Percentiles rank a stretch among this genome's conserved stretches.
phyloP scores from a whole-genome alignment of 495 filamentous ascomycete genomes.

The Aspergillus incahuasiensis region DNA sequence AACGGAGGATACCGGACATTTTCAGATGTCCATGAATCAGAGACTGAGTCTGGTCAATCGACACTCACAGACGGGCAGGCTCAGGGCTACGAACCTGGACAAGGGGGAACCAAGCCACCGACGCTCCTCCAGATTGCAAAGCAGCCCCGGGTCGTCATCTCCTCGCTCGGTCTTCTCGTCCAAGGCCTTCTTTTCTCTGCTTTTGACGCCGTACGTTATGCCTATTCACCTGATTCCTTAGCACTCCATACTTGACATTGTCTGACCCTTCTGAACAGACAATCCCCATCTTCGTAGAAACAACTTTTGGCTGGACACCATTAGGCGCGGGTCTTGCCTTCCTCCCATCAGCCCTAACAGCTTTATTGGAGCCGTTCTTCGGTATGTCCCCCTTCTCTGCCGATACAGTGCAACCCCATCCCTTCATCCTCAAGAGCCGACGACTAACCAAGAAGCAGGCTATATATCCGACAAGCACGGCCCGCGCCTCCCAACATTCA shows the following conservation, averaged over 20 bases:
- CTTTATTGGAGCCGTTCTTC: slow-evolving; percentile 59
- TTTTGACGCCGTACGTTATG: slow-evolving; percentile 31
- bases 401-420: neutral
- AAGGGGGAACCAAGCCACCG: neutral
- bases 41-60: neutral
- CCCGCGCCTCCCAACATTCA: slow-evolving; percentile 54
- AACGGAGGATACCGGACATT: neutral
- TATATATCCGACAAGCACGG: slow-evolving; percentile 54
- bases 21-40: neutral
- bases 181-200: slow-evolving; percentile 31
- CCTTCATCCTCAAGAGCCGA: neutral
- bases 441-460: slow-evolving; percentile 33
- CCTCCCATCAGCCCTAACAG: slow-evolving; percentile 61
- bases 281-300: slow-evolving; percentile 63
- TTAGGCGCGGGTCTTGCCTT: slow-evolving; percentile 69
- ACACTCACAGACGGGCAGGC: neutral
- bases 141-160: slow-evolving; percentile 31
- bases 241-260: too few species aligned
- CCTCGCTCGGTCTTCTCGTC: slow-evolving; percentile 27
- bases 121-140: slow-evolving; percentile 23
- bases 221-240: neutral
- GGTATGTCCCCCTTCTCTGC: slow-evolving; percentile 13
- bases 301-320: slow-evolving; percentile 61
- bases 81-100: neutral
- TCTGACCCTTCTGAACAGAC: too few species aligned